Conservation (phyloP, 371 early-diverging fungal genomes). For the Apophysomyces sp. region DNA sequence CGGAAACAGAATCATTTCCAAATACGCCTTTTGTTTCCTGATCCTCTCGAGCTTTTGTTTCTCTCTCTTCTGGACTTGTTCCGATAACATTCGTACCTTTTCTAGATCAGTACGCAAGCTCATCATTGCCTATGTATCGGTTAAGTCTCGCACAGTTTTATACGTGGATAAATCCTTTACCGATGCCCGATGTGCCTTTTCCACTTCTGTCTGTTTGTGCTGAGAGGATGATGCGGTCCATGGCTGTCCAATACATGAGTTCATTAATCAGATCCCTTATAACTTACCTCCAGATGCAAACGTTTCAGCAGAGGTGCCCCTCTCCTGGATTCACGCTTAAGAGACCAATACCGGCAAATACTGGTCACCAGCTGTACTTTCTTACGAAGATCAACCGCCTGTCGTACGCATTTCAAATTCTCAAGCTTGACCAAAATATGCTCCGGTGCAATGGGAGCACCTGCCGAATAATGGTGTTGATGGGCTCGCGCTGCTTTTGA, state of each 20-base stretch:
- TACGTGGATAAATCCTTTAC: conserved; percentile 26
- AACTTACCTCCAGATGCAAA: conserved; percentile 87
- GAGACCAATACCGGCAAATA: conserved; percentile 90
- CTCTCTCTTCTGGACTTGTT: conserved; percentile 88
- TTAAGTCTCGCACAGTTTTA: not conserved
- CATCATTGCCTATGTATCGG: conserved; percentile 31
- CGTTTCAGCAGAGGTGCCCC: conserved; percentile 94
- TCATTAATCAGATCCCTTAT: not conserved
- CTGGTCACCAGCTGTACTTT: conserved; percentile 54
- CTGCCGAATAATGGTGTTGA: conserved; percentile 56
- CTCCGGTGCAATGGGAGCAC: conserved; percentile 69
- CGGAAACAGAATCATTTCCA: conserved; percentile 74
- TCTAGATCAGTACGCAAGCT: conserved; percentile 85
- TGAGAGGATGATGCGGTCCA: conserved; percentile 92
- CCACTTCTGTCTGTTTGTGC: conserved; percentile 77
- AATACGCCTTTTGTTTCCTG: conserved; percentile 63
- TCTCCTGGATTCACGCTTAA: conserved; percentile 84
- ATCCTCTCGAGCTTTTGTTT: conserved; percentile 71
- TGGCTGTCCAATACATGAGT: conserved; percentile 52
- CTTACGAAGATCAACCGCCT: conserved; percentile 49
- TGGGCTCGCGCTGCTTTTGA: conserved; percentile 64
- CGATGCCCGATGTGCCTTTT: conserved; percentile 65
- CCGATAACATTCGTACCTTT: conserved; percentile 80
- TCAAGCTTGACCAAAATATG: conserved; percentile 68
- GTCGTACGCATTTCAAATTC: conserved; percentile 37